Base-by-base conservation (phyloP, 2,329 filamentous ascomycete genomes). In the Verticillium zaregamsianum region DNA sequence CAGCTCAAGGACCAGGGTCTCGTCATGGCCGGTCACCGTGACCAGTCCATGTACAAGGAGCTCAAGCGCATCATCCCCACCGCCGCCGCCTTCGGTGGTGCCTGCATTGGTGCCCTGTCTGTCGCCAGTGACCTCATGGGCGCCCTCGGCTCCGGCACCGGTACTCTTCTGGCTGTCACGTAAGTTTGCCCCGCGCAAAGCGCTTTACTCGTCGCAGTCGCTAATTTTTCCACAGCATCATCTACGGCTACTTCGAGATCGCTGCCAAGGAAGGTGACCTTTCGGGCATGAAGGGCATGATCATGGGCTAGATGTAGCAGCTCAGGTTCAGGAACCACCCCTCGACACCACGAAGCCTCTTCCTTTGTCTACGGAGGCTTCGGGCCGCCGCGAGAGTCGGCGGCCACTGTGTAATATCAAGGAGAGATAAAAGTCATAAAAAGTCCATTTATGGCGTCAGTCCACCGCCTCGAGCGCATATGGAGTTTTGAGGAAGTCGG, bases 31-130 rank as follows among this genome's bases (percentile, higher is more conserved):
- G 95, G 95, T 74, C 95, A 99, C 85, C 92, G 95, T 82, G 96
- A 99, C 79, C 94, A 98, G 86, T 96, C 91, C 84, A 99, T 99
- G 95, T 99, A 99, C 88, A 96, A 96, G 86, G 95, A 99, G 82
- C 88, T 99, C 67, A 99, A 99, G 91, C 91, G 95, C 73, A 95
- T 99, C 72, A 99, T 99, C 68, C 96, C 95, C 66, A 98, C 95
- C 64, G 96, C 95, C 65, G 95, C 95, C 67, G 95, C 96, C 71
- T 99, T 99, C 69, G 95, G 96, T 79, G 95, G 95, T 85, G 95
- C 95, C 69, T 98, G 94, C 84, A 99, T 99, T 82, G 95, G 95
- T 83, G 94, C 91, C 69, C 88, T 99, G 67, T 98, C 94, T 59
- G 94, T 99, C 72, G 89, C 91, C 73, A 96, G 92, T 76, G 95